Evolutionary conservation across 345 rosid genomes (phyloP).

Genomic region (Melaleuca quinquenervia): DNA sequence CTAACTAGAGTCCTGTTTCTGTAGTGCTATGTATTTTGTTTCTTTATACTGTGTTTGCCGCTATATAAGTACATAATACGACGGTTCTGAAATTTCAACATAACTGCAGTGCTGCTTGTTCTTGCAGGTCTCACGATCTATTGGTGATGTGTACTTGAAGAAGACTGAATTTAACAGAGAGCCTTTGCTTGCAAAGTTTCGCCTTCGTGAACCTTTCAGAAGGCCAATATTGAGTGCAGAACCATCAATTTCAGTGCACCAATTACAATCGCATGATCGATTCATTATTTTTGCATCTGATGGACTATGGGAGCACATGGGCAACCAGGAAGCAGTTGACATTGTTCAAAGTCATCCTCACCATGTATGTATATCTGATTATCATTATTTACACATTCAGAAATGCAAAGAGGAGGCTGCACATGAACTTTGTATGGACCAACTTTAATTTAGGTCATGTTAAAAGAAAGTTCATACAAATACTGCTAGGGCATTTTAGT

Average conservation of each 20-base stretch:
- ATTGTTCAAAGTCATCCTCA: slow-evolving; percentile 31
- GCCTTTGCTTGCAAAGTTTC: slow-evolving; percentile 25
- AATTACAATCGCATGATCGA: slow-evolving; percentile 31
- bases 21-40: neutral
- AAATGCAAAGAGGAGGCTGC: neutral
- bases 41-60: neutral
- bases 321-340: slow-evolving; percentile 47
- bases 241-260: slow-evolving; percentile 28
- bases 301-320: slow-evolving; percentile 48
- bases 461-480: neutral
- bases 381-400: neutral
- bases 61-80: neutral
- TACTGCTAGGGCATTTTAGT: neutral
- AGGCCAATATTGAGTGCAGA: slow-evolving; percentile 40
- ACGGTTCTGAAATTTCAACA: neutral
- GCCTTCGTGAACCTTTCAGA: slow-evolving; percentile 34
- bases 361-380: slow-evolving; percentile 9
- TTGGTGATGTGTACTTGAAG: slow-evolving; percentile 41
- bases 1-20: neutral
- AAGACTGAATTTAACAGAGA: slow-evolving; percentile 42
- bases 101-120: neutral
- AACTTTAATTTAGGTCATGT: neutral
- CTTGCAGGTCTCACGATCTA: slow-evolving; percentile 34
- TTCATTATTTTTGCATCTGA: slow-evolving; percentile 47
- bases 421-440: neutral